Base-by-base conservation (phyloP, 2,329 filamentous ascomycete genomes). In the Colletotrichum tofieldiae region DNA sequence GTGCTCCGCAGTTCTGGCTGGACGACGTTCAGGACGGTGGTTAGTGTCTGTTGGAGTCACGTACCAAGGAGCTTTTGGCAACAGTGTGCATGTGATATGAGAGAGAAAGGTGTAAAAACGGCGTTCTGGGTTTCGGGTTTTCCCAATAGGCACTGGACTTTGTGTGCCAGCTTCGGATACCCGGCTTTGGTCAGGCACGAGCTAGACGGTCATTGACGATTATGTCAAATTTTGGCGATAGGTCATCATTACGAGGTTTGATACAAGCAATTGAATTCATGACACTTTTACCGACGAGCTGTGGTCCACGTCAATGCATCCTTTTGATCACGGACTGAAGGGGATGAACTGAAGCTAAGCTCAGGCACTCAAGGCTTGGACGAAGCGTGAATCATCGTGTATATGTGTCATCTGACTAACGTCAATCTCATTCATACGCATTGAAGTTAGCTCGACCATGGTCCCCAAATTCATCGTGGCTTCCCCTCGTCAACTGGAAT, bases 151-250 rank as follows among this genome's bases (percentile, higher is more conserved):
- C 49, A 54, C 39, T n/a, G 37, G 26, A 23, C 14, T 69, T 45
- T 16, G 52, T 55, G 59, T 69, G 65, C 59, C 65, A 65, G 66
- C 66, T 65, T 70, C 70, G 70, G 65, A 72, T 69, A 72, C 70
- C 65, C 69, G 69, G 65, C 69, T 72, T 56, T 37, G 59, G 59
- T 49, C 60, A 72, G 65, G 65, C 65, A 70, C 60, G 70, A 70
- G 70, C 65, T 69, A 65, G 60, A 71, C 63, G 32, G 39, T 71
- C 67, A 55, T 39, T 71, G 62, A 67, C 63, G 55, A 43, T 43
- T n/a, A 54, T 54, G 45, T 35, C 37, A 61, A 54, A 51, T 52
- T 32, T 47, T 39, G 60, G 43, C 37, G 49, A 64, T 23, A 14
- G 37, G 32, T 14, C 35, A 41, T 32, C 20, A 11, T 52, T 65